Percentiles rank a stretch among this genome's conserved stretches.
Conservation (phyloP, 2,329 filamentous ascomycete genomes). For the Nemania sp. region DNA sequence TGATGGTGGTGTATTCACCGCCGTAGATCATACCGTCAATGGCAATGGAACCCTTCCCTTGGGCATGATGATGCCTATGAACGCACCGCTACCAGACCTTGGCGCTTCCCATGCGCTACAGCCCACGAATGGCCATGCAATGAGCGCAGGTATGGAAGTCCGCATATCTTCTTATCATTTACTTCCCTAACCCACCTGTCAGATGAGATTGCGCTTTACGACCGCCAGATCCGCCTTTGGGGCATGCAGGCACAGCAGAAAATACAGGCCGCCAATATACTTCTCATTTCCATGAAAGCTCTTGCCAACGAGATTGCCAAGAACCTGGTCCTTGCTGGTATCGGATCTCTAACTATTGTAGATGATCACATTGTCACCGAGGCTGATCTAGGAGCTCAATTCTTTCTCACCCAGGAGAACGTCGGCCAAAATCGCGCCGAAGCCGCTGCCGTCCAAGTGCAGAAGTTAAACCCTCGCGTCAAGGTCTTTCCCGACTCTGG, state of each 20-base stretch:
- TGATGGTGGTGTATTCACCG: conserved; percentile 36
- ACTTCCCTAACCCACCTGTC: conserved; percentile 33
- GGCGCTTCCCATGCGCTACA: conserved; percentile 30
- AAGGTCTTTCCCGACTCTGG: conserved; percentile 76
- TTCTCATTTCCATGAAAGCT: conserved; percentile 88
- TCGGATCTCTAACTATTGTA: conserved; percentile 88
- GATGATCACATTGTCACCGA: conserved; percentile 82
- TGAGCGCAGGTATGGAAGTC: conserved; percentile 53
- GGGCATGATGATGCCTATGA: conserved; percentile 36
- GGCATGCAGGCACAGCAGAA: conserved; percentile 94
- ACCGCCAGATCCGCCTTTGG: conserved; percentile 97
- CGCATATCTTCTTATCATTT: conserved; percentile 14
- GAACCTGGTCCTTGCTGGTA: conserved; percentile 93
- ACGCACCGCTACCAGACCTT: conserved; percentile 34
- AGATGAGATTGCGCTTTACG: conserved; percentile 98
- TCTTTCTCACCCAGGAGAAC: conserved; percentile 78
- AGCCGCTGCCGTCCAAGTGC: conserved; percentile 81
- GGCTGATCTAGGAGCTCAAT: conserved; percentile 83
- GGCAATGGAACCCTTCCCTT: conserved; percentile 41
- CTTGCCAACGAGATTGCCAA: conserved; percentile 96
- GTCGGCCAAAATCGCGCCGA: conserved; percentile 87
- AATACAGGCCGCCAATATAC: conserved; percentile 88
- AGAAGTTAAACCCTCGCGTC: conserved; percentile 91
- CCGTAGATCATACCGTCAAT: conserved; percentile 37
- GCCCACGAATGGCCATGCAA: conserved; percentile 43